Evolutionary conservation across 371 early-diverging fungal species (phyloP), one percentile per base, ranked within the genome.

Genomic region (Mortierella sp.): DNA sequence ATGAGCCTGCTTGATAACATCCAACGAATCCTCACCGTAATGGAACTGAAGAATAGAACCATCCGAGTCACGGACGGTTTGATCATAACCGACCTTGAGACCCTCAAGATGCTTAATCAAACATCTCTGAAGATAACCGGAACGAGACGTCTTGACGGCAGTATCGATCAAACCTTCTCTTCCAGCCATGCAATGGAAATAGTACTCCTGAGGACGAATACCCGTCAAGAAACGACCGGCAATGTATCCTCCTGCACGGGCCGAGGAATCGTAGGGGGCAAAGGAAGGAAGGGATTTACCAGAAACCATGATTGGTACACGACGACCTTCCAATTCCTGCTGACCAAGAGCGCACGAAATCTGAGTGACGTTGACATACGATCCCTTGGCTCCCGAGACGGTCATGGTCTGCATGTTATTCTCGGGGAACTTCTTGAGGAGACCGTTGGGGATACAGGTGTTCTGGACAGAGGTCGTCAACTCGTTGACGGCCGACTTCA

Each of bases 131-230:
- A 99, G 86, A 84, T 99, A 99, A 52, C 99, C 99, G 12, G 99
- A 99, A 80, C 98, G 94, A 51, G 99, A 95, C 0, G 99, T 99
- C 87, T 99, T 99, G 83, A 99, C 99, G 65, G 99, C 99, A 2
- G 99, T 99, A 89, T 99, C 99, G 74, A 99, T 99, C 26, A 99
- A 87, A 74, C 99, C 99, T 91, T 99, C 99, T 86, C 99, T 97
- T 80, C 99, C 99, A 70, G 99, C 99, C 99, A 99, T 99, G 84
- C 97, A 97, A 85, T 92, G 92, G 89, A 93, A 95, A 81, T 92
- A 93, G 83, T 90, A 95, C 81, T 93, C 94, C 74, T 97, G 97
- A 25, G 99, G 98, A 74, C 94, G 93, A 74, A 99, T 96, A 57
- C 99, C 99, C 4, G 99, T 98, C 90, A 99, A 93, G 95, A 99